These are phyloP conservation scores for Apocynum venetum DNA, from an alignment of 257 asterid species.

Conservation along the genomic window DNA sequence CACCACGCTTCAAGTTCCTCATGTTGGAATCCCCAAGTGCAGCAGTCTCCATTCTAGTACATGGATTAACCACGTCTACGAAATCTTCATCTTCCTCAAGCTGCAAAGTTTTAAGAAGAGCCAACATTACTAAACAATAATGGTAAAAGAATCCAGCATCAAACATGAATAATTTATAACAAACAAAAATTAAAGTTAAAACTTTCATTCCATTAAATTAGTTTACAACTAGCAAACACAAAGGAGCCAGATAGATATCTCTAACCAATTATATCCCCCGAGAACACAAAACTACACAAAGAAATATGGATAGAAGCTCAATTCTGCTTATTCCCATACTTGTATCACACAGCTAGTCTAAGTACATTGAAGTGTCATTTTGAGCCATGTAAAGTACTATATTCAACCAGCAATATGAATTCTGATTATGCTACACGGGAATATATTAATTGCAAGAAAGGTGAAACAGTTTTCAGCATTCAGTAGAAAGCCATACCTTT, in stretches of 20 bases:
- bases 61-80: constrained; percentile 65
- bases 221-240: not conserved
- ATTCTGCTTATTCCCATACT: not conserved
- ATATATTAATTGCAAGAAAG: not conserved
- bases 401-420: not conserved
- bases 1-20: constrained; percentile 83
- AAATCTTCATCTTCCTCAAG: constrained; percentile 91
- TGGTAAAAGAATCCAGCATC: not conserved
- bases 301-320: not conserved
- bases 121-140: constrained; percentile 1
- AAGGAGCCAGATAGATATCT: not conserved
- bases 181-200: not conserved
- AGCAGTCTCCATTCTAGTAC: constrained; percentile 58
- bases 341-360: not conserved
- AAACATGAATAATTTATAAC: not conserved
- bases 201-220: not conserved
- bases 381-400: not conserved
- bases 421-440: not conserved
- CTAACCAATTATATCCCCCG: not conserved
- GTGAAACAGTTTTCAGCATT: not conserved
- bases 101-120: constrained; percentile 34
- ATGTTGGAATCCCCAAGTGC: constrained; percentile 85
- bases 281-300: not conserved
- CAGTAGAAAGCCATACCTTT: constrained; percentile 47
- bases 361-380: not conserved